Base-by-base conservation (phyloP, 768 basidiomycete genomes). In the Podaxis pistillaris region DNA sequence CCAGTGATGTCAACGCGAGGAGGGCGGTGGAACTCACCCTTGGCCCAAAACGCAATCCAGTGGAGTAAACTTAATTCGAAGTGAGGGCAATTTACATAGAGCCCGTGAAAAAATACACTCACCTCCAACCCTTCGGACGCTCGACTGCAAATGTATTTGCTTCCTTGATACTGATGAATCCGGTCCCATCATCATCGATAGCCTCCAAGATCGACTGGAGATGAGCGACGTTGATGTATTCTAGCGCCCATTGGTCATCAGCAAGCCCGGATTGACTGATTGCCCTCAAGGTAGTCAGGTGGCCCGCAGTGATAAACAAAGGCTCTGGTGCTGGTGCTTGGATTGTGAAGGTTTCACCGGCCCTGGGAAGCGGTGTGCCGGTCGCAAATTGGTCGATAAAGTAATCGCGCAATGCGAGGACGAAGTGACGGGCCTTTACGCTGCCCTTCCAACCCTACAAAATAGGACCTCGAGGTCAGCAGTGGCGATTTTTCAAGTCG, bases 371-470 rank as follows among this genome's bases (percentile, higher is more conserved):
- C 6, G 58, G 58, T 7, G 58, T 60, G 5, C 15, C 37, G 13
- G 37, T 26, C 24, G 58, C 19, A 22, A 60, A 60, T 26, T 63
- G 66, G 24, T 76, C 74, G 8, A 69, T 70, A 56, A 71, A 79
- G 55, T 76, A 75, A 60, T 80, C 78, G 47, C 74, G 76, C 1
- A 80, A 69, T 17, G 77, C 76, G 1, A 82, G 72, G 3, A 83
- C 80, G 57, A 85, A 84, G 60, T 82, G 79, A 0, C 77, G 72
- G 0, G 83, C 80, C 65, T 84, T 83, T 37, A 84, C 83, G 63
- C 76, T 83, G 11, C 81, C 77, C 66, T 78, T 79, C 83, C 83
- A 84, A 6, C 75, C 76, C 82, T 83, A 15, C 2, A 13, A 24
- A 24, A 24, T 2, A 40, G 0, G 9, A n/a, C 9, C 13, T n/a